Percentiles rank a stretch among this genome's conserved stretches.
These are phyloP conservation scores for Chaetomium strumarium DNA, from an alignment of 2,329 filamentous ascomycete genomes.

Conservation along the genomic window DNA sequence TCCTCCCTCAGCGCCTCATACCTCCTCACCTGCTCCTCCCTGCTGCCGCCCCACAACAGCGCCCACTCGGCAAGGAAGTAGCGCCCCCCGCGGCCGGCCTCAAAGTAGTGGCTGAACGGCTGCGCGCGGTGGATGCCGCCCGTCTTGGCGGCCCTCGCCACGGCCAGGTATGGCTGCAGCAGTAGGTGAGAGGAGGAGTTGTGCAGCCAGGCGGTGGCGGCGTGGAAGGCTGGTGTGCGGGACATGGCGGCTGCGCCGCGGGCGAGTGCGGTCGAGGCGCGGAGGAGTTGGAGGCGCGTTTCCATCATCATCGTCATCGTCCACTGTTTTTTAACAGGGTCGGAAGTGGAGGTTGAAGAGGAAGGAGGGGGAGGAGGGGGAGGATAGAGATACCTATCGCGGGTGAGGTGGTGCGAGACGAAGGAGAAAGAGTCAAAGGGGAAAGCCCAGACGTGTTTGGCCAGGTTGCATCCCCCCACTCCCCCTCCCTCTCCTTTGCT, in stretches of 20 bases:
- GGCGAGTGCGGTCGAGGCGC: background rate
- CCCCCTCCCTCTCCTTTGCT: no score
- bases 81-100: conserved; percentile 9
- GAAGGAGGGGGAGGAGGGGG: background rate
- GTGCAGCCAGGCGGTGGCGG: conserved; percentile 2
- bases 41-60: no score
- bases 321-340: background rate
- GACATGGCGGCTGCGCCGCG: background rate
- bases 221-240: background rate
- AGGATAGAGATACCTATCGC: conserved; percentile 34
- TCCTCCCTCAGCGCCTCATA: background rate
- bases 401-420: conserved; percentile 33
- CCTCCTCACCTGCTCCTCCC: background rate
- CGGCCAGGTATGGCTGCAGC: background rate
- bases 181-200: no score
- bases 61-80: background rate
- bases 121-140: conserved; percentile 40
- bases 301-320: no score
- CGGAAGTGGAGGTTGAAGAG: background rate
- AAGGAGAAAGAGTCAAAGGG: conserved; percentile 42
- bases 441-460: conserved; percentile 42
- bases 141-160: conserved; percentile 32
- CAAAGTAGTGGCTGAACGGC: conserved; percentile 36
- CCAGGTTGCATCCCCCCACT: conserved; percentile 36
- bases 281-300: background rate